These are phyloP conservation scores for Phytophthora lateralis DNA, from an alignment of 352 stramenopile species.

Conservation along the genomic window DNA sequence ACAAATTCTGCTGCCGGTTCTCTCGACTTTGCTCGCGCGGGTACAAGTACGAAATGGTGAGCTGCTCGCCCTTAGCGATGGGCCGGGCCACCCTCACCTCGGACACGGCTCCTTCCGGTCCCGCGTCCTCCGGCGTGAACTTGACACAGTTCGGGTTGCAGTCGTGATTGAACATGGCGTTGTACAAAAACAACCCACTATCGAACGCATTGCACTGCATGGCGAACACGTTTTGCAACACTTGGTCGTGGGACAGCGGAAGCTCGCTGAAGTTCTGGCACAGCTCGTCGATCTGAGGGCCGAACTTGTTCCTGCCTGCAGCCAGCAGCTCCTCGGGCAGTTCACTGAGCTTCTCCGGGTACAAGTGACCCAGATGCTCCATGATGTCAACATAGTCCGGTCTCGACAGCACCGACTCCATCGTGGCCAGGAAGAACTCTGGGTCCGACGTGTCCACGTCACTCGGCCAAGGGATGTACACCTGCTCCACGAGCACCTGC, in stretches of 20 bases:
- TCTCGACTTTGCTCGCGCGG: slow-evolving; percentile 89
- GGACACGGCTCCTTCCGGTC: slow-evolving; percentile 66
- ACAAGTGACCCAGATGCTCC: slow-evolving; percentile 80
- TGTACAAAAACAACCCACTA: slow-evolving; percentile 93
- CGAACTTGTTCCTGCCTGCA: slow-evolving; percentile 65
- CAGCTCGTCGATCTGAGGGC: slow-evolving; percentile 56
- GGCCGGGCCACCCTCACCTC: slow-evolving; percentile 90
- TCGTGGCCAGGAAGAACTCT: slow-evolving; percentile 89
- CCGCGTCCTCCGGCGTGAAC: slow-evolving; percentile 69
- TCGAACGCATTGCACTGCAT: slow-evolving; percentile 96
- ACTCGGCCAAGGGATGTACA: slow-evolving; percentile 90
- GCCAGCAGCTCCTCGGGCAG: slow-evolving; percentile 59
- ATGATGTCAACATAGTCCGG: slow-evolving; percentile 75
- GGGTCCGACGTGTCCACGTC: slow-evolving; percentile 81
- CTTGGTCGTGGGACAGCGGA: slow-evolving; percentile 61
- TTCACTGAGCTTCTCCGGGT: slow-evolving; percentile 84
- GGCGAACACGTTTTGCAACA: slow-evolving; percentile 89
- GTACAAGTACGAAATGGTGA: slow-evolving; percentile 95
- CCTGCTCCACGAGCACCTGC: slow-evolving; percentile 89
- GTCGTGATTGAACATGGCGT: slow-evolving; percentile 95
- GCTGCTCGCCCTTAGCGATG: slow-evolving; percentile 86
- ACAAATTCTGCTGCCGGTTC: slow-evolving; percentile 78
- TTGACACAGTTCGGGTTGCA: slow-evolving; percentile 96
- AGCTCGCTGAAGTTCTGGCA: slow-evolving; percentile 52
- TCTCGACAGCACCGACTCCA: slow-evolving; percentile 81